phyloP scores from a whole-genome alignment of 169 alveolate genomes.

The Plasmodium coatneyi region DNA sequence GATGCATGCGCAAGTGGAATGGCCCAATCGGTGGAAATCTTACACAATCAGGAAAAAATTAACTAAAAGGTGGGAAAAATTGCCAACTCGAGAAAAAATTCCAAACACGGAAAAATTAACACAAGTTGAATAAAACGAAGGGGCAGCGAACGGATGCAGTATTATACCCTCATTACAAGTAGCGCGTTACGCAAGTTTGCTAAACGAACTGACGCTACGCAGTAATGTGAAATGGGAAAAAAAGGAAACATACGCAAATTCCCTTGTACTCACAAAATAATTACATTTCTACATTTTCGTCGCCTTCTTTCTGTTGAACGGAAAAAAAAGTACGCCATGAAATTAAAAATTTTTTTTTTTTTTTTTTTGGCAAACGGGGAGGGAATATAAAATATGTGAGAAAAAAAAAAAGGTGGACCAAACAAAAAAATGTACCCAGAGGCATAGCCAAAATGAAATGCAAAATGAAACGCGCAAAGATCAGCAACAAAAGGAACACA shows the following conservation, averaged over 20 bases:
- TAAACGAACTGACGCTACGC: not conserved
- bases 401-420: not conserved
- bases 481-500: not conserved
- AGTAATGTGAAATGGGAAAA: not conserved
- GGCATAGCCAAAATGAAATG: not conserved
- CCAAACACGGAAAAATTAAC: not conserved
- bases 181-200: not conserved
- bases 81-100: not conserved
- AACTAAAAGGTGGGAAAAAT: not conserved
- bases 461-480: not conserved
- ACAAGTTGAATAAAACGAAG: not conserved
- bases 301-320: not conserved
- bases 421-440: not conserved
- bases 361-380: not conserved
- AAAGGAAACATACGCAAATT: not conserved
- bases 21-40: not conserved
- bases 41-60: not conserved
- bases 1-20: not conserved
- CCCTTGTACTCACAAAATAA: not conserved
- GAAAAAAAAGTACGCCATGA: not conserved
- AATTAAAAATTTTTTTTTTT: not conserved
- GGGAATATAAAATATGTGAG: not conserved
- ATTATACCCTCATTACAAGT: not conserved
- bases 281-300: conserved; percentile 34
- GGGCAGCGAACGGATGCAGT: not conserved